Evolutionary conservation across 106 monocot genomes (phyloP).

Genomic region (Phalaenopsis equestris): DNA sequence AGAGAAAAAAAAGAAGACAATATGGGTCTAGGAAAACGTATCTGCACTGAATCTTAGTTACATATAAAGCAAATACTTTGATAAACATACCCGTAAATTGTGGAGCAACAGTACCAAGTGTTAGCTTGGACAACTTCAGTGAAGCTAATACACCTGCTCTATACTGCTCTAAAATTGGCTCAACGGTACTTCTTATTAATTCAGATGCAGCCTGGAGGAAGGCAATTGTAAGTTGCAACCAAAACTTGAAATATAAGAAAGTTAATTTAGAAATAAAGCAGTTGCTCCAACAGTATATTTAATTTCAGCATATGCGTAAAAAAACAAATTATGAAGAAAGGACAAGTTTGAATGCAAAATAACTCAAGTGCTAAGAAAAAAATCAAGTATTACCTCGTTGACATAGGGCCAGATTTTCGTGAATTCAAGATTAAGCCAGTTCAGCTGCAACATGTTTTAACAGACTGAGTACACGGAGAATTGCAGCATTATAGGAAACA

Average conservation of each 20-base stretch:
- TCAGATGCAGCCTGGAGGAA: constrained; percentile 87
- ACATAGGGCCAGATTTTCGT: constrained; percentile 98
- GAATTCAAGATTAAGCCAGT: constrained; percentile 79
- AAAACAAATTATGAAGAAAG: background rate
- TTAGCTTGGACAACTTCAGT: constrained; percentile 83
- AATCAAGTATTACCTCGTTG: constrained; percentile 48
- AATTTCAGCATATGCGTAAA: background rate
- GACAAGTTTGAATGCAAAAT: background rate
- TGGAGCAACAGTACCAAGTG: constrained; percentile 95
- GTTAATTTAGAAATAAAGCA: background rate
- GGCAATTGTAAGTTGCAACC: constrained; percentile 11
- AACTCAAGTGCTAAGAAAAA: background rate
- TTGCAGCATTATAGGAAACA: background rate
- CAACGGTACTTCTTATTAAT: constrained; percentile 74
- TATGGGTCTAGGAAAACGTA: background rate
- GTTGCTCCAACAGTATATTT: background rate
- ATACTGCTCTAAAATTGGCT: constrained; percentile 90
- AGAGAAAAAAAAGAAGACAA: background rate
- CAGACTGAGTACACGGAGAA: constrained; percentile 10
- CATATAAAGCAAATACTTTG: background rate
- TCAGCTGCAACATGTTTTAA: constrained; percentile 49
- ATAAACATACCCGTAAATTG: constrained; percentile 79
- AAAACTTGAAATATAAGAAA: background rate
- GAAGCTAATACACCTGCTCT: constrained; percentile 60
- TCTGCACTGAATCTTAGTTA: background rate